These are phyloP conservation scores for Aspergillus sp. DNA, from an alignment of 2,329 filamentous ascomycete genomes.

Conservation along the genomic window DNA sequence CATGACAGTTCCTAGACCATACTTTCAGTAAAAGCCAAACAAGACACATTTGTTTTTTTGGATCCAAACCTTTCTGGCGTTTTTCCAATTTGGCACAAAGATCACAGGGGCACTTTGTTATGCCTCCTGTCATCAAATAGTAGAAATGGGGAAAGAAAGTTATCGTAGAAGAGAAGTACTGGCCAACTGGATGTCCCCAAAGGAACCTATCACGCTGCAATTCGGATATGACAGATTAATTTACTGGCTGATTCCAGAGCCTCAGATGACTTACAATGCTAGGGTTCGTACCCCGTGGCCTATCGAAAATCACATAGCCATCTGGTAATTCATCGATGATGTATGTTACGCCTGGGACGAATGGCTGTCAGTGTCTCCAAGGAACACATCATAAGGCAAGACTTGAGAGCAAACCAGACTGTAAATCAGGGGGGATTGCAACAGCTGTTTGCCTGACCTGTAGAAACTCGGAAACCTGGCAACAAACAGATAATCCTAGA, in stretches of 20 bases:
- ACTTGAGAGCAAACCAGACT: neutral
- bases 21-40: neutral
- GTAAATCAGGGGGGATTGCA: neutral
- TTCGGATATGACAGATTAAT: slow-evolving; percentile 1
- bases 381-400: neutral
- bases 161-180: slow-evolving; percentile 53
- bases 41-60: neutral
- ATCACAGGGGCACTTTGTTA: slow-evolving; percentile 50
- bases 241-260: neutral
- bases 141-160: slow-evolving; percentile 59
- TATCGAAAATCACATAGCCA: slow-evolving; percentile 55
- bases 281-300: slow-evolving; percentile 42
- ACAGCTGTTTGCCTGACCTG: neutral
- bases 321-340: slow-evolving; percentile 53
- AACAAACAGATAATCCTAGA: neutral
- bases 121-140: slow-evolving; percentile 52
- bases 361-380: neutral
- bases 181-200: slow-evolving; percentile 55
- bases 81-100: slow-evolving; percentile 40
- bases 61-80: slow-evolving; percentile 12
- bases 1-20: neutral
- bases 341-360: slow-evolving; percentile 45
- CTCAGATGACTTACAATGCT: slow-evolving; percentile 28
- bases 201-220: slow-evolving; percentile 54
- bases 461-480: neutral